Conservation (phyloP, 345 rosid genomes). For the Angophora floribunda region DNA sequence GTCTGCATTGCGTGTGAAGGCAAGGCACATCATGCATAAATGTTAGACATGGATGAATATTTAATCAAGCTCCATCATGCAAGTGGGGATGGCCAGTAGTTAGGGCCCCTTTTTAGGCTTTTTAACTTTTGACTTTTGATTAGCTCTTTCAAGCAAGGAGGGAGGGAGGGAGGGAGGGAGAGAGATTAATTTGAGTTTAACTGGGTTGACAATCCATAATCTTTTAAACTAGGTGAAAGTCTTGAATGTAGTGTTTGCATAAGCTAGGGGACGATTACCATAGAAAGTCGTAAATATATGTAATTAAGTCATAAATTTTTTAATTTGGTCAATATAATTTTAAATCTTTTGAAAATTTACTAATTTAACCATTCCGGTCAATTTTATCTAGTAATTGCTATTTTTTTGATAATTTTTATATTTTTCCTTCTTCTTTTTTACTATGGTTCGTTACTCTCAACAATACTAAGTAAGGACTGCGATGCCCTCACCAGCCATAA, state of each 20-base stretch:
- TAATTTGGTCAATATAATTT: too few relatives aligned
- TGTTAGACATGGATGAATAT: too few relatives aligned
- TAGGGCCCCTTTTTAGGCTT: too few relatives aligned
- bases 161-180: background rate
- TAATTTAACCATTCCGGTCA: background rate
- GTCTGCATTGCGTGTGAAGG: background rate
- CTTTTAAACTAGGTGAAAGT: background rate
- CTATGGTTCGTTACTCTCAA: too few relatives aligned
- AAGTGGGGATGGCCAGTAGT: background rate
- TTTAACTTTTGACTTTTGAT: background rate
- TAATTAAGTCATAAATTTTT: background rate
- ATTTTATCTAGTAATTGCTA: accelerated
- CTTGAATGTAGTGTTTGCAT: background rate
- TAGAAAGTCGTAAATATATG: too few relatives aligned
- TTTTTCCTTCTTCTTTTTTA: too few relatives aligned
- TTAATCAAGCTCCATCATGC: background rate
- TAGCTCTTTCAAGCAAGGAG: background rate
- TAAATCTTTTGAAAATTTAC: too few relatives aligned
- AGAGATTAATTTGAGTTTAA: background rate
- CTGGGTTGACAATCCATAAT: background rate
- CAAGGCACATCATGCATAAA: background rate
- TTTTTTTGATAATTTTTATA: too few relatives aligned
- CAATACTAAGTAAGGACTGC: too few relatives aligned
- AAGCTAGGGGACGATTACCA: background rate
- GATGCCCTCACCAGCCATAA: too few relatives aligned